Conservation (phyloP, 2,329 filamentous ascomycete species). For the Sclerotinia minor region DNA sequence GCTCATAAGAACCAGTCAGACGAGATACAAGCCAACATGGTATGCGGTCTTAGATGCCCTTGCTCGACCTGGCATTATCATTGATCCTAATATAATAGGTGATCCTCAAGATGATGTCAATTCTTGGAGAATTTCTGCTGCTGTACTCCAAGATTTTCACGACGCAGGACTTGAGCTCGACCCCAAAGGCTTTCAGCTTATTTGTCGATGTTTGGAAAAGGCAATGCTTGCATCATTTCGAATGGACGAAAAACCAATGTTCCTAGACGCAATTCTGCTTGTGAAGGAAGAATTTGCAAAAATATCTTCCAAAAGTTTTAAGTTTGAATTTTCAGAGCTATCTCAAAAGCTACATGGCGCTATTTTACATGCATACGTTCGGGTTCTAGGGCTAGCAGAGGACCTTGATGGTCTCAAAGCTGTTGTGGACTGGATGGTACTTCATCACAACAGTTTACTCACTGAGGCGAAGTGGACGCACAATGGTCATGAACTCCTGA, state of each 20-base stretch:
- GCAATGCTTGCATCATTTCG: conserved; percentile 32
- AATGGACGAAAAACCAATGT: background rate
- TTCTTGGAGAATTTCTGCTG: conserved; percentile 34
- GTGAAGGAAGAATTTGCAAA: conserved; percentile 40
- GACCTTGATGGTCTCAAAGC: conserved; percentile 59
- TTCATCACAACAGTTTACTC: conserved; percentile 46
- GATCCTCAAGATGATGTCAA: conserved; percentile 34
- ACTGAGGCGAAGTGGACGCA: conserved; percentile 26
- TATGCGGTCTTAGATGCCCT: conserved; percentile 46
- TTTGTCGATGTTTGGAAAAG: conserved; percentile 37
- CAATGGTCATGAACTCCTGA: conserved; percentile 32
- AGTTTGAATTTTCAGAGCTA: conserved; percentile 38
- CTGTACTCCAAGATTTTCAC: conserved; percentile 35
- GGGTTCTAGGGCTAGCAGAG: conserved; percentile 60
- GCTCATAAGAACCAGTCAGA: conserved; percentile 31
- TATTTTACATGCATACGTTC: conserved; percentile 60
- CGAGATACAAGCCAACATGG: conserved; percentile 45
- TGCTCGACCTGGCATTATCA: conserved; percentile 36
- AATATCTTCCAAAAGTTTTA: conserved; percentile 30
- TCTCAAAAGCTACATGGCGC: conserved; percentile 49
- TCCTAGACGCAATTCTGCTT: conserved; percentile 35
- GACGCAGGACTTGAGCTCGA: conserved; percentile 37
- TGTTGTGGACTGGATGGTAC: conserved; percentile 59
- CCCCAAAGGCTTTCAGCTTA: conserved; percentile 34
- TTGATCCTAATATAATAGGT: conserved; percentile 29